Percentiles rank a stretch among this genome's conserved stretches.
Conservation (phyloP, 441 rosid genomes). For the Croton laevigatus region DNA sequence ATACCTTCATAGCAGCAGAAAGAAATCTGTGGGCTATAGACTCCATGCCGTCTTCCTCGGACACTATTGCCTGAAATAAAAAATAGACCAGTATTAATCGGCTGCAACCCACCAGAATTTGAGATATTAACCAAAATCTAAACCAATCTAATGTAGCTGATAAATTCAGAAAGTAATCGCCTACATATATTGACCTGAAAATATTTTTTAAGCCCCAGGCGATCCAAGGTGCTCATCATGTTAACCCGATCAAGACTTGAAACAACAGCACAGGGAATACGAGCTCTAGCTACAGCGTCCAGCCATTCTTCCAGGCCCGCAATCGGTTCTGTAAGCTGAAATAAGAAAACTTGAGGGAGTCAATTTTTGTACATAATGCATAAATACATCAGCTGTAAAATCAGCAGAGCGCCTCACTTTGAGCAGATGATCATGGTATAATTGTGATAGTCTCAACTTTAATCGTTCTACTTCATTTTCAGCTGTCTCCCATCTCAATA, state of each 20-base stretch:
- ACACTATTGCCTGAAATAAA: slow-evolving; percentile 62
- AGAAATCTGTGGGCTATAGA: slow-evolving; percentile 92
- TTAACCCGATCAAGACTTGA: slow-evolving; percentile 77
- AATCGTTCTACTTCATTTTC: slow-evolving; percentile 58
- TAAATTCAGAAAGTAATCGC: neutral
- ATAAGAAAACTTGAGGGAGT: slow-evolving; percentile 12
- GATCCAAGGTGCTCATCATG: slow-evolving; percentile 69
- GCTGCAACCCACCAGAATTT: neutral
- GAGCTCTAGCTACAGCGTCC: slow-evolving; percentile 70
- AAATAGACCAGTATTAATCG: neutral
- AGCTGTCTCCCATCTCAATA: slow-evolving; percentile 58
- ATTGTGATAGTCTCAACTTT: slow-evolving; percentile 61
- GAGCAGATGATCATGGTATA: slow-evolving; percentile 61
- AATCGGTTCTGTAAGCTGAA: slow-evolving; percentile 65
- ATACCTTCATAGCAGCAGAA: slow-evolving; percentile 94
- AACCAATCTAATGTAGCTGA: neutral
- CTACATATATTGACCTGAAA: slow-evolving; percentile 56
- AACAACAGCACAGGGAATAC: slow-evolving; percentile 93
- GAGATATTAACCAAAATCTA: neutral
- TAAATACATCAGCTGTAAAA: slow-evolving; percentile 6
- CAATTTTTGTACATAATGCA: slow-evolving; percentile 15
- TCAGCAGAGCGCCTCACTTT: slow-evolving; percentile 38
- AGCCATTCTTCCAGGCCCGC: slow-evolving; percentile 85
- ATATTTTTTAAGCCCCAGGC: slow-evolving; percentile 71
- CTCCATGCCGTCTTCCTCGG: slow-evolving; percentile 99